A percentile compares a stretch with the other conserved stretches of the same genome.
Evolutionary conservation across 768 basidiomycete genomes (phyloP).

Genomic region (Psilocybe cubensis): DNA sequence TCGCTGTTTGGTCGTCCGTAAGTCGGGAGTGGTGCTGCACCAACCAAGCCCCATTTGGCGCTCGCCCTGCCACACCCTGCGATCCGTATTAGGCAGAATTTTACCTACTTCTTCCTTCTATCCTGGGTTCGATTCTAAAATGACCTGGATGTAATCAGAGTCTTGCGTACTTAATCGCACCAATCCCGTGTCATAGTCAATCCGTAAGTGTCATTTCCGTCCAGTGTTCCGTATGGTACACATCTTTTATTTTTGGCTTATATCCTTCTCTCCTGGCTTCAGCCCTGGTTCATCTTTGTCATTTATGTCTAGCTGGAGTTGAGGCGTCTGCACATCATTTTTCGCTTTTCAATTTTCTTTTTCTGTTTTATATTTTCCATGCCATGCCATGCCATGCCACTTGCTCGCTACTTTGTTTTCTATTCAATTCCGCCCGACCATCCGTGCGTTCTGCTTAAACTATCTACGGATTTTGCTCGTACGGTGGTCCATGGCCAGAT

Average conservation of each 20-base stretch:
- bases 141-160: constrained; percentile 15
- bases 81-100: constrained; percentile 18
- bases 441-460: no score
- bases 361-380: not conserved
- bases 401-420: not conserved
- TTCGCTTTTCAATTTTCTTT: no score
- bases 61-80: constrained; percentile 15
- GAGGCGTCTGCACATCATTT: not conserved
- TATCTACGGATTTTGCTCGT: constrained; percentile 14
- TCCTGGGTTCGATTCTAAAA: constrained; percentile 24
- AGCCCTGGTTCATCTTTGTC: constrained; percentile 2
- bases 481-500: not conserved
- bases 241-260: not conserved
- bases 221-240: constrained; percentile 9
- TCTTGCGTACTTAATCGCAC: constrained; percentile 18
- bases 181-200: constrained; percentile 14
- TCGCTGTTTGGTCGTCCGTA: not conserved
- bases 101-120: constrained; percentile 19
- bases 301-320: not conserved
- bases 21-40: no score
- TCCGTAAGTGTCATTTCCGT: constrained; percentile 24
- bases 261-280: constrained; percentile 7
- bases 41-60: constrained; percentile 8
- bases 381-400: no score
- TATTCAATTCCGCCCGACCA: constrained; percentile 11